Evolutionary conservation across 192 early-diverging fungal species (phyloP).

Genomic region (Rhizophagus prolifer): DNA sequence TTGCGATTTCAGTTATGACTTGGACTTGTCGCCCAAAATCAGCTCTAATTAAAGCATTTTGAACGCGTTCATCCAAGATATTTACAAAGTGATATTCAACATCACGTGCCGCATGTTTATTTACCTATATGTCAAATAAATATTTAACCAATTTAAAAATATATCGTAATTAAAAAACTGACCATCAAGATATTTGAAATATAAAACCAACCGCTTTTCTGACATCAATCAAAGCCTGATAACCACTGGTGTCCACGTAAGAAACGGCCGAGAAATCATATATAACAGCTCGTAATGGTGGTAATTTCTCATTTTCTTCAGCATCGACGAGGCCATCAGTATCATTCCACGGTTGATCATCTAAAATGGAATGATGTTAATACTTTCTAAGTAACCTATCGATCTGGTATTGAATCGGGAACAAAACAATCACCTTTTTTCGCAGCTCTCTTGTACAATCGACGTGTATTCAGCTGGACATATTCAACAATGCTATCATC

Average conservation of each 20-base stretch:
- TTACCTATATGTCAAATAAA: constrained; percentile 23
- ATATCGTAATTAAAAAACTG: not conserved
- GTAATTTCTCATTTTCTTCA: constrained; percentile 31
- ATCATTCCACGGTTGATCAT: constrained; percentile 44
- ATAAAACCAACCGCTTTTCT: not conserved
- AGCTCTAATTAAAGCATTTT: not conserved
- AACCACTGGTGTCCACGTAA: constrained; percentile 75
- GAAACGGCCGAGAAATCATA: constrained; percentile 80
- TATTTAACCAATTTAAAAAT: not conserved
- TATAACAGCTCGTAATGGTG: constrained; percentile 66
- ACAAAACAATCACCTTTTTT: constrained; percentile 16
- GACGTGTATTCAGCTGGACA: constrained; percentile 49
- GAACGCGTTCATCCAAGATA: constrained; percentile 21
- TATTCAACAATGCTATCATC: constrained; percentile 49
- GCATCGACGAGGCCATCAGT: constrained; percentile 32
- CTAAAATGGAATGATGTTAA: too few species aligned
- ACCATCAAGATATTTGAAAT: not conserved
- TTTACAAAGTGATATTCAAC: constrained; percentile 43
- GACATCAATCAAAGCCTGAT: constrained; percentile 70
- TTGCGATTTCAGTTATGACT: not conserved
- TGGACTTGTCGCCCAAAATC: not conserved
- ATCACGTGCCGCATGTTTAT: constrained; percentile 36
- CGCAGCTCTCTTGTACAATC: constrained; percentile 43
- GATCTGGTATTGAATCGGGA: too few species aligned
- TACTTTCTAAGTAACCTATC: too few species aligned